Evolutionary conservation across 2,329 filamentous ascomycete genomes (phyloP).

Genomic region (Colletotrichum acutatum): DNA sequence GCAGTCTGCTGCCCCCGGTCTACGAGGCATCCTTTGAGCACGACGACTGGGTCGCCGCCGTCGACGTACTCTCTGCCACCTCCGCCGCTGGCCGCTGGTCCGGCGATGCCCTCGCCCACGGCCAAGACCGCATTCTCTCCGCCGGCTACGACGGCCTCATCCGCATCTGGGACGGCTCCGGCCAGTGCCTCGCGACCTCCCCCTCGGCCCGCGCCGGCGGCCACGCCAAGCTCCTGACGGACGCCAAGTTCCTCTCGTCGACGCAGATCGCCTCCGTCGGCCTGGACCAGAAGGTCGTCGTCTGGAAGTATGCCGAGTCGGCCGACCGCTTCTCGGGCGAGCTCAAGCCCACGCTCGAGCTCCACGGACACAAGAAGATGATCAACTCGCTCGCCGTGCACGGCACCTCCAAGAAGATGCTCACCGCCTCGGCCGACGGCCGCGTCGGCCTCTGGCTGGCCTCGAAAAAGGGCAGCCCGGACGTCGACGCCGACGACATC

Average conservation of each 20-base stretch:
- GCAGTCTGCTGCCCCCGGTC: conserved; percentile 87
- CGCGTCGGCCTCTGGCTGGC: conserved; percentile 90
- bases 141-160: conserved; percentile 91
- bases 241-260: conserved; percentile 84
- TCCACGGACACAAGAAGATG: conserved; percentile 82
- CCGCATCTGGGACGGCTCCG: conserved; percentile 89
- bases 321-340: conserved; percentile 68
- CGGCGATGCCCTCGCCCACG: conserved; percentile 58
- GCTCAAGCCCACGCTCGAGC: conserved; percentile 80
- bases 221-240: conserved; percentile 81
- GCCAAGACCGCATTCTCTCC: conserved; percentile 84
- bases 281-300: conserved; percentile 83
- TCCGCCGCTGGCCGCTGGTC: conserved; percentile 71
- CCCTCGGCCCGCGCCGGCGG: conserved; percentile 73
- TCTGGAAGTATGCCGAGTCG: conserved; percentile 88
- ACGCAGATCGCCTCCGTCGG: conserved; percentile 85
- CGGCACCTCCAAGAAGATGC: conserved; percentile 77
- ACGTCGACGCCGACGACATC: conserved; percentile 76
- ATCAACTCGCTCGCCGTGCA: conserved; percentile 83
- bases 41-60: conserved; percentile 93
- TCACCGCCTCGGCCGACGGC: conserved; percentile 88
- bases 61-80: conserved; percentile 81
- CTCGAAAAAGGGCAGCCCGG: conserved; percentile 79
- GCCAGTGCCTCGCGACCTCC: conserved; percentile 84
- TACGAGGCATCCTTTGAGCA: conserved; percentile 95